These are phyloP conservation scores for Xylariaceae sp. DNA, from an alignment of 2,329 filamentous ascomycete species.

Conservation along the genomic window DNA sequence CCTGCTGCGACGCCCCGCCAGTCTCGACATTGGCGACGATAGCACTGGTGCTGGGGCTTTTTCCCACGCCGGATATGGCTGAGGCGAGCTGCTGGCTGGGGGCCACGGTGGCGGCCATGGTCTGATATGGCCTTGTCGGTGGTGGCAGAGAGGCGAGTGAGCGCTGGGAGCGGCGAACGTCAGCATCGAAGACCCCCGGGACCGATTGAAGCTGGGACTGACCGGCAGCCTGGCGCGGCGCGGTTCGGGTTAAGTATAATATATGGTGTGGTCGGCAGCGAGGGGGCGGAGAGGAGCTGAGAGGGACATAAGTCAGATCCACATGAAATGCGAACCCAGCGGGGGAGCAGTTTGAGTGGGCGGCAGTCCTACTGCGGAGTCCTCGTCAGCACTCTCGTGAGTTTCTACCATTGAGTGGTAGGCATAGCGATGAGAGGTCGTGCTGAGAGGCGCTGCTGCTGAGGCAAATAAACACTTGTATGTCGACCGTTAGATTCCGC, in stretches of 20 bases:
- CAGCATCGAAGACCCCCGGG: conserved; percentile 11
- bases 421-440: not conserved
- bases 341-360: not conserved
- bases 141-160: conserved; percentile 6
- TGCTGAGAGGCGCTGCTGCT: not conserved
- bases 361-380: too few relatives aligned
- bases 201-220: too few relatives aligned
- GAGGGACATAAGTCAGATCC: not conserved
- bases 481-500: not conserved
- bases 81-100: conserved; percentile 11
- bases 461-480: not conserved
- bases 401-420: not conserved
- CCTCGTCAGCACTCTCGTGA: not conserved
- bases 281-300: too few relatives aligned
- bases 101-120: conserved; percentile 33
- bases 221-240: too few relatives aligned
- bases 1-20: conserved; percentile 15
- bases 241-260: too few relatives aligned
- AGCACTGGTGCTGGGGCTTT: conserved; percentile 21
- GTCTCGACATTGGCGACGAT: conserved; percentile 18
- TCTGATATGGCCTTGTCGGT: conserved; percentile 8
- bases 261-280: too few relatives aligned
- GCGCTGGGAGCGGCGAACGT: conserved; percentile 10
- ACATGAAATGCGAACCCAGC: not conserved
- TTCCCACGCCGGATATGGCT: conserved; percentile 20